Percentiles rank a stretch among this genome's conserved stretches.
Conservation (phyloP, 176 grass and related monocot genomes). For the Rhynchospora tenuis region DNA sequence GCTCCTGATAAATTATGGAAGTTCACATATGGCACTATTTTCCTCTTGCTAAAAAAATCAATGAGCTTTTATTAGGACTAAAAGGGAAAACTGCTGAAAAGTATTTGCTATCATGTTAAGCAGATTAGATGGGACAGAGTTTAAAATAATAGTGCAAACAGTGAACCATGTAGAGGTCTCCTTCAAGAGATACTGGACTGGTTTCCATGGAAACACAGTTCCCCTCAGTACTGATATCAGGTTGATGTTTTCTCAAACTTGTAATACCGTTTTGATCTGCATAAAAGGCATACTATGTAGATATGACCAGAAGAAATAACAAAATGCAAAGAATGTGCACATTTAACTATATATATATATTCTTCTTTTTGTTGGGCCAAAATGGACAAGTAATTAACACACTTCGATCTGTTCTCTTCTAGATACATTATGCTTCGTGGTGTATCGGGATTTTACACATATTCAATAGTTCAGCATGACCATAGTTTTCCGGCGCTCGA, state of each 20-base stretch:
- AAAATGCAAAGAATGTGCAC: background rate
- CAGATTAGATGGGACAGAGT: constrained; percentile 52
- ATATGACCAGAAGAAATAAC: background rate
- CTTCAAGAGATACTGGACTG: constrained; percentile 46
- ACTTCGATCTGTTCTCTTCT: background rate
- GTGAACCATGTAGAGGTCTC: constrained; percentile 55
- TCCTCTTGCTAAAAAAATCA: background rate
- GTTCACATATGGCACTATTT: background rate
- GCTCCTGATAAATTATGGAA: too few relatives aligned
- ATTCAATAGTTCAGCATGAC: constrained; percentile 45
- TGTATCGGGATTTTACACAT: constrained; percentile 67
- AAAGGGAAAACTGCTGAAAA: background rate
- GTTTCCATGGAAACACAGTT: constrained; percentile 14
- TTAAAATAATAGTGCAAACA: constrained; percentile 31
- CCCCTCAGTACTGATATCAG: constrained; percentile 48
- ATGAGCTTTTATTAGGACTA: background rate
- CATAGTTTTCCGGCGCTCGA: constrained; percentile 28
- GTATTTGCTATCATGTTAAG: background rate
- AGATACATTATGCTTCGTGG: constrained; percentile 52
- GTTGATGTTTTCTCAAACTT: background rate
- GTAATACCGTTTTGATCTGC: background rate
- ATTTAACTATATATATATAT: background rate
- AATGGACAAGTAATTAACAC: background rate
- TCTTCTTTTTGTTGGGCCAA: background rate
- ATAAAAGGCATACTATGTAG: background rate